Evolutionary conservation across 768 basidiomycete genomes (phyloP), one percentile per base, ranked within the genome.

Genomic region (Wakefieldia striispora): DNA sequence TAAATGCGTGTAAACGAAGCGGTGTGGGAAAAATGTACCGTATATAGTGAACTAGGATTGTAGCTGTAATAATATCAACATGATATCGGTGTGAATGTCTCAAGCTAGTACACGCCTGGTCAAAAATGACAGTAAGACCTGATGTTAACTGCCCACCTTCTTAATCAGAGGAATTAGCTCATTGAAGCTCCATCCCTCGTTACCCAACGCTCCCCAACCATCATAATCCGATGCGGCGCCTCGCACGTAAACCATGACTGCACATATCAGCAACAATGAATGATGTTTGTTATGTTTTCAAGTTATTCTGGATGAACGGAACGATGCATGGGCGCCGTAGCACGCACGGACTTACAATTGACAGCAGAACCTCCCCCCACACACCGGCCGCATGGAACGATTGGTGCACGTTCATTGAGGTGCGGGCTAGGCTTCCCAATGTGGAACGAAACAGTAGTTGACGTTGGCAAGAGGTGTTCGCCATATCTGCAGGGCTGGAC

Each of bases 151-250:
- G 6, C 44, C n/a, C 17, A 62, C 63, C 55, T 66, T 83, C 53
- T 70, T 76, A 24, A 83, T 54, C 12, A 84, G 65, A 0, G 84
- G 83, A 23, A 85, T 75, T 3, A 87, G 57, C 19, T 79, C 68
- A 43, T 71, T 70, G 1, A 80, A 78, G 5, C 81, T 72, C 84
- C 84, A 87, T 1, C 83, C 84, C 1, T 74, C 63, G 58, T 84
- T 85, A 3, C 70, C 71, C 21, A 77, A 64, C 3, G 70, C 60
- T 1, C 36, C 53, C 84, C 83, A 85, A 40, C 79, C 80, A 53
- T 87, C 81, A 43, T 79, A 84, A 57, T 87, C 84, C 0, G 82
- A 84, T 1, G 80, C 77, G 7, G 78, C 64, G 13, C 81, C 77
- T 21, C 84, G 76, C 1, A 75, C 77, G 53, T 84, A 86, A 70